Evolutionary conservation across 495 filamentous ascomycete genomes (phyloP), one percentile per base, ranked within the genome.

Genomic region (Penicillium dipodomyicola): DNA sequence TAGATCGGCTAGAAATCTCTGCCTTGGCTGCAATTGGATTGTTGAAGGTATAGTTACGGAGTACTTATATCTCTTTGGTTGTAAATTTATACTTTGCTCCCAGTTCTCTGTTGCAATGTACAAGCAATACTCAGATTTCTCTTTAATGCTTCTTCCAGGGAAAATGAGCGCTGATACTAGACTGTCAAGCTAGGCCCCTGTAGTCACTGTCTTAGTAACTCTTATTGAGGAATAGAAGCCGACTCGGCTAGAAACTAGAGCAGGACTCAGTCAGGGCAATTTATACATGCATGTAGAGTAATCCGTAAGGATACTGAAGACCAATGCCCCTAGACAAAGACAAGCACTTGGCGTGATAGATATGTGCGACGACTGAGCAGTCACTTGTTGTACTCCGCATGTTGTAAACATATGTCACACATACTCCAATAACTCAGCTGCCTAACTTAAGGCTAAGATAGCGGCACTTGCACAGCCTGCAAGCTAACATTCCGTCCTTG

Each of bases 1-100:
- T n/a, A n/a, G n/a, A n/a, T 54, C 47, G 52, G 52, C 15, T 9
- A 54, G 15, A 54, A 54, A 54, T 54, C 33, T 54, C 52, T 54
- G 32, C 23, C 20, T 25, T 15, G 6, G 20, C 23, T 44, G 15
- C 23, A 6, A 54, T 47, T 47, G 39, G 50, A 52, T 33, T 17
- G 39, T 30, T 52, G 3, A 39, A 43, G 7, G 22, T 19, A 39
- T 42, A 1, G 22, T 22, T 22, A 22, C 2, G 22, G 22, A 14
- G 22, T n/a, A 48, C 9, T 5, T 51, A 22, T 17, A 51, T 44
- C 35, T 41, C 25, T 30, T 40, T 35, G 27, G 29, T 17, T 29
- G 22, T 12, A 52, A 43, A 19, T 52, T 22, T 40, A 40, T 40
- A 30, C 15, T 11, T 11, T 11, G 27, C 33, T 6, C n/a, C 8